Conservation (phyloP, 2,329 filamentous ascomycete genomes). For the Cordyceps militaris region DNA sequence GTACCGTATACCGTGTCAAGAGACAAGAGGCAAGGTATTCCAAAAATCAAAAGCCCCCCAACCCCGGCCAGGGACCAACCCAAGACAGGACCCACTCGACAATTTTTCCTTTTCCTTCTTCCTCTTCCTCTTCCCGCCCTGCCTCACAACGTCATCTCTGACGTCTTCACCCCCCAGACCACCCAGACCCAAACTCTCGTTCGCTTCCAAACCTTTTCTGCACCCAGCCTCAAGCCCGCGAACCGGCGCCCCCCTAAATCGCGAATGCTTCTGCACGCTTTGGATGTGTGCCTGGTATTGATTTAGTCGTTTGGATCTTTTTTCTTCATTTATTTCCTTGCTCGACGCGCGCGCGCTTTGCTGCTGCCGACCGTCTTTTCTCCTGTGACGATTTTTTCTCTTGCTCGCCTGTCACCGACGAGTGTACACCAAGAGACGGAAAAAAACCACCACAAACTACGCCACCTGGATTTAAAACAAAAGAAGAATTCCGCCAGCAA, state of each 20-base stretch:
- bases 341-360: background rate
- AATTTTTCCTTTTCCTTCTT: constrained; percentile 31
- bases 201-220: background rate
- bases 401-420: too few species aligned
- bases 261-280: background rate
- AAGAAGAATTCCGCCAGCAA: background rate
- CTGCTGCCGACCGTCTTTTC: background rate
- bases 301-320: constrained; percentile 16
- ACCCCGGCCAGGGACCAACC: too few species aligned
- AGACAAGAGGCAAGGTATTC: too few species aligned
- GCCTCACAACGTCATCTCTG: constrained; percentile 41
- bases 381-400: too few species aligned
- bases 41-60: too few species aligned
- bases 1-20: too few species aligned
- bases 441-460: too few species aligned
- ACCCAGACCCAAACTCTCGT: background rate
- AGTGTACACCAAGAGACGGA: too few species aligned
- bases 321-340: constrained; percentile 5
- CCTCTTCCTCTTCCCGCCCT: constrained; percentile 21
- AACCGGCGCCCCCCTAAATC: background rate
- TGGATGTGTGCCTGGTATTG: constrained; percentile 9
- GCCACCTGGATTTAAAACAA: background rate
- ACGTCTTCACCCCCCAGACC: constrained; percentile 30
- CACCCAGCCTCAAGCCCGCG: background rate
- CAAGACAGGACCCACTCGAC: constrained; percentile 1